A percentile compares a stretch with the other conserved stretches of the same genome.
These are phyloP conservation scores for Auricularia sp. DNA, from an alignment of 768 basidiomycete species.

Conservation along the genomic window DNA sequence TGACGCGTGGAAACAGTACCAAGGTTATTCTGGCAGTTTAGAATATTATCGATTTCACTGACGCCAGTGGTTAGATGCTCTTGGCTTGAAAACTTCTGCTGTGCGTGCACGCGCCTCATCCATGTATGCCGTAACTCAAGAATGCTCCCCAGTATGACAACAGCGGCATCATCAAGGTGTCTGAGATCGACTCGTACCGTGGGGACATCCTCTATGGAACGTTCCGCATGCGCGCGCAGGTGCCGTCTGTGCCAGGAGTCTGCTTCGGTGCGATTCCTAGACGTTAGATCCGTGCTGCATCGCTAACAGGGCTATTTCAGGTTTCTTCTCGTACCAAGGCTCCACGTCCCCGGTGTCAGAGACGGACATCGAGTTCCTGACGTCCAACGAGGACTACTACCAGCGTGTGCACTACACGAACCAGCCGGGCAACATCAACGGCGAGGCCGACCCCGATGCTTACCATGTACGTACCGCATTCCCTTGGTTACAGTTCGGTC, in stretches of 20 bases:
- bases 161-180: slow-evolving; percentile 7
- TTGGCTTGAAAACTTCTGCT: slow-evolving; percentile 9
- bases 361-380: slow-evolving; percentile 12
- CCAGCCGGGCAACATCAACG: slow-evolving; percentile 11
- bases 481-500: background rate
- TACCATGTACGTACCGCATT: slow-evolving; percentile 3
- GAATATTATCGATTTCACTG: background rate
- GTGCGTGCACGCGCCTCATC: background rate
- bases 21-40: background rate
- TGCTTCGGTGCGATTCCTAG: slow-evolving; percentile 4
- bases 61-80: slow-evolving; percentile 4
- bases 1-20: background rate
- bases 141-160: slow-evolving; percentile 6
- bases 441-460: slow-evolving; percentile 10
- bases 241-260: slow-evolving; percentile 9
- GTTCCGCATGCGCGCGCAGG: slow-evolving; percentile 12
- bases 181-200: slow-evolving; percentile 9
- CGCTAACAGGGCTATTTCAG: background rate
- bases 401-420: slow-evolving; percentile 12
- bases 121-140: background rate
- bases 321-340: slow-evolving; percentile 12
- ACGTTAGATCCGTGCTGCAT: too few species aligned
- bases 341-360: slow-evolving; percentile 3
- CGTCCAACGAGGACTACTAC: slow-evolving; percentile 11
- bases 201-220: slow-evolving; percentile 11